A percentile compares a stretch with the other conserved stretches of the same genome.
Evolutionary conservation across 495 filamentous ascomycete genomes (phyloP).

Genomic region (Antarctomyces pellizariae): DNA sequence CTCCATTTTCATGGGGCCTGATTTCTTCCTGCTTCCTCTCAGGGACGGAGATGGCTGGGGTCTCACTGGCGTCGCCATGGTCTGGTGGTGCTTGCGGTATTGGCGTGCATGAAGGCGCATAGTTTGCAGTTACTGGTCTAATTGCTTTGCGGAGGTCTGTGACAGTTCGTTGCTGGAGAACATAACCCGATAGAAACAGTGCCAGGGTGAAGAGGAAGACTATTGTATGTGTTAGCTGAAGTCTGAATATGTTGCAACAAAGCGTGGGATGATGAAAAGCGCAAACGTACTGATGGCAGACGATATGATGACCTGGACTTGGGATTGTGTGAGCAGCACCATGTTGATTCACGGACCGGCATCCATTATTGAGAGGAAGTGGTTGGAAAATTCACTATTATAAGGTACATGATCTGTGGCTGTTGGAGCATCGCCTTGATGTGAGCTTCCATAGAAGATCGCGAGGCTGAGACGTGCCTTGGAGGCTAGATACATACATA

Average conservation of each 20-base stretch:
- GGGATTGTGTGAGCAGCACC: slow-evolving; percentile 27
- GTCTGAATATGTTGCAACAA: slow-evolving; percentile 1
- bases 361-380: neutral
- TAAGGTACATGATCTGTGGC: neutral
- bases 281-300: slow-evolving; percentile 21
- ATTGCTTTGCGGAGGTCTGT: slow-evolving; percentile 25
- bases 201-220: slow-evolving; percentile 26
- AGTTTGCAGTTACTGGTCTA: no score
- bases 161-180: slow-evolving; percentile 28
- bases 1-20: no score
- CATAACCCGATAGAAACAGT: slow-evolving; percentile 28
- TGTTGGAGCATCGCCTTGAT: no score
- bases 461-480: neutral
- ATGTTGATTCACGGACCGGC: slow-evolving; percentile 1
- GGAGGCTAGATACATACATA: slow-evolving; percentile 1
- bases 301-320: slow-evolving; percentile 26
- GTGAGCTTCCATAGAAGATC: slow-evolving; percentile 1
- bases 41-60: no score
- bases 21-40: no score
- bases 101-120: no score
- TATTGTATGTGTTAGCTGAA: slow-evolving; percentile 9
- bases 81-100: no score
- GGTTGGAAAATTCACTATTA: neutral
- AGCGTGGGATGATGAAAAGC: slow-evolving; percentile 3
- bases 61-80: no score